Percentiles rank a stretch among this genome's conserved stretches.
These are phyloP conservation scores for Podospora pseudoanserina DNA, from an alignment of 495 filamentous ascomycete genomes.

Conservation along the genomic window DNA sequence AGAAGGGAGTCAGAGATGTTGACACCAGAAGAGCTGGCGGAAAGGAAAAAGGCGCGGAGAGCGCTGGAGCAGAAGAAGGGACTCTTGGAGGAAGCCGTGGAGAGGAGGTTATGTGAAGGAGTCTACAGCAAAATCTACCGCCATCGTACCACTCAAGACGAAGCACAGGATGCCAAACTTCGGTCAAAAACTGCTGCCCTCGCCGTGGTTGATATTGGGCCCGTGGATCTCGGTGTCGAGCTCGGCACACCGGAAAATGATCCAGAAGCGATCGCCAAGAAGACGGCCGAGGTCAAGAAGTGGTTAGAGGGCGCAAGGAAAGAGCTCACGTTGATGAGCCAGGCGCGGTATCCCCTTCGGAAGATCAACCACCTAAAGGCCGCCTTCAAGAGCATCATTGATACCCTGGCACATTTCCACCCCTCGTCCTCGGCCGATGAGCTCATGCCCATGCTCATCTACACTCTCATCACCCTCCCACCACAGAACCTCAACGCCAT, in stretches of 20 bases:
- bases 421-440: slow-evolving; percentile 95
- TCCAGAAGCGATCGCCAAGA: slow-evolving; percentile 53
- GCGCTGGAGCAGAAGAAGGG: slow-evolving; percentile 69
- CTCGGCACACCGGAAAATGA: slow-evolving; percentile 48
- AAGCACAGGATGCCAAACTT: slow-evolving; percentile 90
- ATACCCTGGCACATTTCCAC: slow-evolving; percentile 69
- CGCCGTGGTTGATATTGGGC: slow-evolving; percentile 80
- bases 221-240: slow-evolving; percentile 82
- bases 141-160: slow-evolving; percentile 87
- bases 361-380: slow-evolving; percentile 87
- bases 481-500: slow-evolving; percentile 84
- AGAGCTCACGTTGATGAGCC: slow-evolving; percentile 76
- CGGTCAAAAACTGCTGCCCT: slow-evolving; percentile 92
- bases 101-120: slow-evolving; percentile 78
- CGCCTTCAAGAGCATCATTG: slow-evolving; percentile 91
- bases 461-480: slow-evolving; percentile 85
- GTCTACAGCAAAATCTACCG: slow-evolving; percentile 87
- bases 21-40: slow-evolving; percentile 76
- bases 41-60: slow-evolving; percentile 72
- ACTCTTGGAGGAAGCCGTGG: slow-evolving; percentile 86
- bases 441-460: slow-evolving; percentile 94
- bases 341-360: slow-evolving; percentile 79
- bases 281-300: slow-evolving; percentile 66
- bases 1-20: slow-evolving; percentile 80
- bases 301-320: slow-evolving; percentile 71